Evolutionary conservation across 768 basidiomycete species (phyloP).

Genomic region (Coprinopsis cinerea): DNA sequence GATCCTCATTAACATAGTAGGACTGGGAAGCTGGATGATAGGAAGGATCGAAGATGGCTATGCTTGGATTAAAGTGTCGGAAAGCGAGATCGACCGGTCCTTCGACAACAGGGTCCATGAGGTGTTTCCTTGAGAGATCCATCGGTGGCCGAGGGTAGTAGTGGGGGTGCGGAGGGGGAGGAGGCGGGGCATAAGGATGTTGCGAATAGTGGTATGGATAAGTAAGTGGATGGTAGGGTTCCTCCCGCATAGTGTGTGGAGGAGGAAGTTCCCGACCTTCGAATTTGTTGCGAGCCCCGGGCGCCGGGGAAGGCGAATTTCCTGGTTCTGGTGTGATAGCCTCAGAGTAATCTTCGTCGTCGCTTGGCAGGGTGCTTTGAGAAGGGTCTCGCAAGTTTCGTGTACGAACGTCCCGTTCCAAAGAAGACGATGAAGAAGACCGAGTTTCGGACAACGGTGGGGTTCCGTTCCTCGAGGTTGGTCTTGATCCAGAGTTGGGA

Average conservation of each 20-base stretch:
- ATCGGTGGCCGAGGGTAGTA: not conserved
- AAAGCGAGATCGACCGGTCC: not conserved
- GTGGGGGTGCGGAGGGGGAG: not conserved
- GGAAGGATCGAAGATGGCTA: slow-evolving; percentile 12
- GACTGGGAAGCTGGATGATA: not conserved
- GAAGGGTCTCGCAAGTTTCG: slow-evolving; percentile 24
- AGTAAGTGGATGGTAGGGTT: not conserved
- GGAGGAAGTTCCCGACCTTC: slow-evolving; percentile 1
- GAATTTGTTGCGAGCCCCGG: slow-evolving; percentile 18
- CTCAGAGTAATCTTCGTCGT: slow-evolving; percentile 63
- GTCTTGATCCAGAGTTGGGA: slow-evolving; percentile 31
- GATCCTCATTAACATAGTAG: slow-evolving; percentile 12
- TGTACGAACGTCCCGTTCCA: slow-evolving; percentile 24
- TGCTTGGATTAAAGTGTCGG: not conserved
- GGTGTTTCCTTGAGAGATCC: not conserved
- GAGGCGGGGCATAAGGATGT: not conserved
- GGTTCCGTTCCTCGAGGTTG: slow-evolving; percentile 23
- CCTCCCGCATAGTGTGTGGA: slow-evolving; percentile 29
- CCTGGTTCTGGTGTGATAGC: slow-evolving; percentile 68
- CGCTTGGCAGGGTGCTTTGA: slow-evolving; percentile 46
- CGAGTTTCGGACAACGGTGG: slow-evolving; percentile 36
- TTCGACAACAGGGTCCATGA: too few species aligned
- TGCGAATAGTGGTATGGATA: not conserved
- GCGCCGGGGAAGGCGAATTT: slow-evolving; percentile 31
- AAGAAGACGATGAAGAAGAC: slow-evolving; percentile 49